A percentile compares a stretch with the other conserved stretches of the same genome.
phyloP scores from a whole-genome alignment of 148 eudicot species.

The Polygonum maritimum region DNA sequence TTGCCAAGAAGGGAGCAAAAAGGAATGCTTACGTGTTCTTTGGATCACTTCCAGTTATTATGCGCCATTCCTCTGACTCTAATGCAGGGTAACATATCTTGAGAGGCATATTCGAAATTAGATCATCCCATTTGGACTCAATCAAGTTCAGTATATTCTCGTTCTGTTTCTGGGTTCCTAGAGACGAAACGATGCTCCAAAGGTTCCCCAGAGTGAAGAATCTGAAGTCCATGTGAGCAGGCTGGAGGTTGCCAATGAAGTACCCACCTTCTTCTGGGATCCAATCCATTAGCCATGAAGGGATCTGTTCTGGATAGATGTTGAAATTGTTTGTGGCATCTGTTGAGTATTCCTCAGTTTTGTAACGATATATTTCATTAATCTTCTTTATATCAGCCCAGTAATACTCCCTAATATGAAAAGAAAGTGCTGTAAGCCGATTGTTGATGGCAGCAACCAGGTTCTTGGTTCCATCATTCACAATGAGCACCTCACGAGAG shows the following conservation, averaged over 20 bases:
- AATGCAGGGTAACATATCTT: slow-evolving; percentile 91
- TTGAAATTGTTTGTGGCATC: slow-evolving; percentile 86
- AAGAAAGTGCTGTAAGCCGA: slow-evolving; percentile 68
- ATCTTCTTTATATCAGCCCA: slow-evolving; percentile 81
- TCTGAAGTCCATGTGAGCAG: slow-evolving; percentile 90
- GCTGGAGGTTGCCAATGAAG: slow-evolving; percentile 79
- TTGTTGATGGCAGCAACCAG: slow-evolving; percentile 57
- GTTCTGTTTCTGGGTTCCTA: slow-evolving; percentile 59
- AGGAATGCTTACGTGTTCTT: slow-evolving; percentile 64
- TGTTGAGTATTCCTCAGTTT: slow-evolving; percentile 87
- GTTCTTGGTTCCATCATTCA: slow-evolving; percentile 56
- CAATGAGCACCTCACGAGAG: slow-evolving; percentile 69
- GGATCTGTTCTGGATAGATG: slow-evolving; percentile 86
- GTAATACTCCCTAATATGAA: slow-evolving; percentile 80
- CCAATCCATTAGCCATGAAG: slow-evolving; percentile 92
- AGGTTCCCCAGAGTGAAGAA: slow-evolving; percentile 80
- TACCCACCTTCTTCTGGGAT: slow-evolving; percentile 73
- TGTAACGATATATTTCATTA: slow-evolving; percentile 86
- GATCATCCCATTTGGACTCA: slow-evolving; percentile 89
- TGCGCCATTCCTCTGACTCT: slow-evolving; percentile 84
- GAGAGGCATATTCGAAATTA: slow-evolving; percentile 73
- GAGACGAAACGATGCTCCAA: slow-evolving; percentile 67
- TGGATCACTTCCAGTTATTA: slow-evolving; percentile 88
- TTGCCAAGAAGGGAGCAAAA: background rate
- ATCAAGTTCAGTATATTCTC: slow-evolving; percentile 65